Percentiles rank a stretch among this genome's conserved stretches.
phyloP scores from a whole-genome alignment of 306 rosid species.

The Pyrus pyrifolia region DNA sequence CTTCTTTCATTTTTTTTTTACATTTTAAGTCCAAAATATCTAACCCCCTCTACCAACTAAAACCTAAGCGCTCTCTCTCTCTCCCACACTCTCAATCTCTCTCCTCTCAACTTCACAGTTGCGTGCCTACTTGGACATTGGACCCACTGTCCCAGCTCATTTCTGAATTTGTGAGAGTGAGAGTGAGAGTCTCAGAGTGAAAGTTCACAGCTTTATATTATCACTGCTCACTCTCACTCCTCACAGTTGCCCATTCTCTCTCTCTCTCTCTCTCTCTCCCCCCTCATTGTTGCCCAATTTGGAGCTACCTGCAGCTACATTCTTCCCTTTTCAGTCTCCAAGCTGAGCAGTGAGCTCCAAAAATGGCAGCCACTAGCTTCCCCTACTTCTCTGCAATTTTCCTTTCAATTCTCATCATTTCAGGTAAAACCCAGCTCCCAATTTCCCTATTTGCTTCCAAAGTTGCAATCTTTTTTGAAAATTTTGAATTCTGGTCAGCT shows the following conservation, averaged over 20 bases:
- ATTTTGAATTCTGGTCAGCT: neutral
- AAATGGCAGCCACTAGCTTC: neutral
- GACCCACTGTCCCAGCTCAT: neutral
- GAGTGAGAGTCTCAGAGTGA: too few species aligned
- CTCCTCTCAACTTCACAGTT: neutral
- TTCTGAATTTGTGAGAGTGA: neutral
- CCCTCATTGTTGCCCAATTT: neutral
- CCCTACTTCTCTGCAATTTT: neutral
- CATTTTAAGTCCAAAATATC: neutral
- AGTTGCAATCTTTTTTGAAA: neutral
- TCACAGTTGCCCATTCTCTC: too few species aligned
- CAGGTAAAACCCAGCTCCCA: slow-evolving; percentile 6
- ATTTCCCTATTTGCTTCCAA: neutral
- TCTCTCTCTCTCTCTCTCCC: neutral
- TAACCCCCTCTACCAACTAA: neutral
- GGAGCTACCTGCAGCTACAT: neutral
- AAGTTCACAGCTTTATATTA: neutral
- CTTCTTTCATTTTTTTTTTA: neutral
- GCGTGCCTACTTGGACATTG: neutral
- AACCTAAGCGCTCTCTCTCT: neutral
- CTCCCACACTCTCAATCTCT: too few species aligned
- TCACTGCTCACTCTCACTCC: neutral
- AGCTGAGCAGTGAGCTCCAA: neutral
- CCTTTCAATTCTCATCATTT: neutral
- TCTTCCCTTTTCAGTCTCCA: neutral